Evolutionary conservation across 179 eudicot species (phyloP).

Genomic region (Actinidia chinensis): DNA sequence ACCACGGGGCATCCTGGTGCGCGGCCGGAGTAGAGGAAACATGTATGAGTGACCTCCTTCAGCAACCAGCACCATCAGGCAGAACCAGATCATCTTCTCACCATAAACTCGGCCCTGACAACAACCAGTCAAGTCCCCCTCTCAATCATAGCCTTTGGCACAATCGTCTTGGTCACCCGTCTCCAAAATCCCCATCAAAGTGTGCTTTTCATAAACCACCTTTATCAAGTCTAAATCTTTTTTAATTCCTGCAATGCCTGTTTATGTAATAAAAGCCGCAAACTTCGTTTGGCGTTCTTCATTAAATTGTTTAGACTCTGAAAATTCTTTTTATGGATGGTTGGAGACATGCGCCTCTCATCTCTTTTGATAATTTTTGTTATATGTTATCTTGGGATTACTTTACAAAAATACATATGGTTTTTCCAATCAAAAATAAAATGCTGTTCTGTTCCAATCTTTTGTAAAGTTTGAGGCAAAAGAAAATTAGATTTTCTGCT

Average conservation of each 20-base stretch:
- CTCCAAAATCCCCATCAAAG: neutral
- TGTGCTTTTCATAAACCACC: neutral
- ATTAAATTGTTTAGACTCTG: neutral
- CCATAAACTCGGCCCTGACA: no score
- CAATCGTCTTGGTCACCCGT: slow-evolving; percentile 15
- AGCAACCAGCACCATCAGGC: no score
- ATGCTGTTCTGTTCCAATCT: no score
- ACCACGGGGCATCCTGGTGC: neutral
- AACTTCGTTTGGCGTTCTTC: neutral
- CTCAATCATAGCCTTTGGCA: neutral
- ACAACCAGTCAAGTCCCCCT: neutral
- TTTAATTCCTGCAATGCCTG: slow-evolving; percentile 13
- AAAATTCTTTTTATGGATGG: slow-evolving; percentile 16
- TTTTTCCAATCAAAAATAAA: slow-evolving; percentile 12
- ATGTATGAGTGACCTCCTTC: slow-evolving; percentile 14
- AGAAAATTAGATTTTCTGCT: no score
- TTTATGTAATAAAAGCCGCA: slow-evolving; percentile 8
- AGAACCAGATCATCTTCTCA: neutral
- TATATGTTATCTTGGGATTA: slow-evolving; percentile 16
- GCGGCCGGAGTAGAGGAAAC: neutral
- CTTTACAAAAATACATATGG: slow-evolving; percentile 11
- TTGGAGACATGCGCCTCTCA: slow-evolving; percentile 12
- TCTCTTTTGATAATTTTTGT: neutral
- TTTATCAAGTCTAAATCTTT: neutral
- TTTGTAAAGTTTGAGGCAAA: no score